Conservation (phyloP, 495 filamentous ascomycete species). For the Endocarpon pusillum region DNA sequence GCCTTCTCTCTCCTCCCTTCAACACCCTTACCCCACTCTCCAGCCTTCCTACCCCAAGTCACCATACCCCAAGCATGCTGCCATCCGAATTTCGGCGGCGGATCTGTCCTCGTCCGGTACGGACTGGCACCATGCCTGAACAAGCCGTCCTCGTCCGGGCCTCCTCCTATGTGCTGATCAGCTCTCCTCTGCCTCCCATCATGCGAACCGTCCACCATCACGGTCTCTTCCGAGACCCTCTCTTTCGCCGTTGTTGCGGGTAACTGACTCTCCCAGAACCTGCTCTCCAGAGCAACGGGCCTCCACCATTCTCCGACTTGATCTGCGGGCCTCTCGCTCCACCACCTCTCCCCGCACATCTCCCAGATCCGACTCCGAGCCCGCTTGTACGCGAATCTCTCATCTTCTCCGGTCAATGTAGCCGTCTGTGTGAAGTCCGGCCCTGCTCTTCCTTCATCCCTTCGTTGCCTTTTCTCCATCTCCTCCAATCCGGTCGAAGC, state of each 20-base stretch:
- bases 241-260: slow-evolving; percentile 8
- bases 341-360: slow-evolving; percentile 45
- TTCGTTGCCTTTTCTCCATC: no score
- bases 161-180: slow-evolving; percentile 5
- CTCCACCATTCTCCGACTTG: slow-evolving; percentile 40
- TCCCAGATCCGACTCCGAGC: slow-evolving; percentile 53
- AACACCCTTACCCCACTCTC: slow-evolving; percentile 31
- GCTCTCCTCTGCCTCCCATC: slow-evolving; percentile 20
- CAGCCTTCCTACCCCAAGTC: slow-evolving; percentile 35
- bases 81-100: slow-evolving; percentile 29
- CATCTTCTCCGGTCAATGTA: slow-evolving; percentile 54
- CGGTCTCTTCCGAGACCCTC: slow-evolving; percentile 19
- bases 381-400: slow-evolving; percentile 53
- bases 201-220: slow-evolving; percentile 21
- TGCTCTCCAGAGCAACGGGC: slow-evolving; percentile 37
- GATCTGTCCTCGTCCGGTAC: slow-evolving; percentile 23
- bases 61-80: slow-evolving; percentile 36
- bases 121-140: slow-evolving; percentile 24
- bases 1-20: slow-evolving; percentile 21
- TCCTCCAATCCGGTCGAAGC: neutral
- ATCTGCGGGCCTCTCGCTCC: no score
- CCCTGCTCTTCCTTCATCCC: no score
- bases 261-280: slow-evolving; percentile 37
- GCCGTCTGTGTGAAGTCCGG: slow-evolving; percentile 32
- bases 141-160: slow-evolving; percentile 8